These are phyloP conservation scores for Cucumis cinereus DNA, from an alignment of 306 rosid species.

Conservation along the genomic window DNA sequence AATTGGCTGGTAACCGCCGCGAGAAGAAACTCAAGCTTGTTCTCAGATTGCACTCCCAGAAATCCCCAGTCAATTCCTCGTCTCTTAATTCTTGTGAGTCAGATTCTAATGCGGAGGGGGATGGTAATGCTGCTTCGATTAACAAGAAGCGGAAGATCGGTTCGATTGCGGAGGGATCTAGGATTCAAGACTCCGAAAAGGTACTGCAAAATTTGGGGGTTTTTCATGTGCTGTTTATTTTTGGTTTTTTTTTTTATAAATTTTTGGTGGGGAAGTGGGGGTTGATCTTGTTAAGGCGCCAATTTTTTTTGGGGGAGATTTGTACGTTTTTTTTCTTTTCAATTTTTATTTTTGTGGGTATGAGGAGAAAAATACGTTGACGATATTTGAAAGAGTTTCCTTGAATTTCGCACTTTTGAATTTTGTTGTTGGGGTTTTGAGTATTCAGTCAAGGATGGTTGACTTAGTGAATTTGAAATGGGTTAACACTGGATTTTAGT, in stretches of 20 bases:
- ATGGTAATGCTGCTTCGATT: conserved; percentile 18
- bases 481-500: conserved; percentile 2
- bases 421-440: conserved; percentile 12
- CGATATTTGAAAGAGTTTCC: conserved; percentile 20
- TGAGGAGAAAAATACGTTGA: conserved; percentile 22
- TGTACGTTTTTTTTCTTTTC: neutral
- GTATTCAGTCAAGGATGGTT: conserved; percentile 29
- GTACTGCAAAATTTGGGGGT: conserved; percentile 19
- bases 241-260: neutral
- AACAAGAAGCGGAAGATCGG: conserved; percentile 35
- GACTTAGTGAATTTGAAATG: conserved; percentile 21
- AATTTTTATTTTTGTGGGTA: neutral
- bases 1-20: conserved; percentile 27
- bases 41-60: conserved; percentile 32
- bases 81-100: conserved; percentile 27
- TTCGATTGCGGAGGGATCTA: conserved; percentile 39
- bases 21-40: conserved; percentile 57
- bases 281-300: conserved; percentile 1
- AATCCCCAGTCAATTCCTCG: conserved; percentile 29
- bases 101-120: conserved; percentile 34
- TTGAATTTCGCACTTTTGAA: conserved; percentile 48
- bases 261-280: neutral
- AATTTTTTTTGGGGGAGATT: neutral
- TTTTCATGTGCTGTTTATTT: conserved; percentile 13
- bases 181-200: conserved; percentile 16